Evolutionary conservation across 768 basidiomycete species (phyloP).

Genomic region (Tricholoma hemisulphureum): DNA sequence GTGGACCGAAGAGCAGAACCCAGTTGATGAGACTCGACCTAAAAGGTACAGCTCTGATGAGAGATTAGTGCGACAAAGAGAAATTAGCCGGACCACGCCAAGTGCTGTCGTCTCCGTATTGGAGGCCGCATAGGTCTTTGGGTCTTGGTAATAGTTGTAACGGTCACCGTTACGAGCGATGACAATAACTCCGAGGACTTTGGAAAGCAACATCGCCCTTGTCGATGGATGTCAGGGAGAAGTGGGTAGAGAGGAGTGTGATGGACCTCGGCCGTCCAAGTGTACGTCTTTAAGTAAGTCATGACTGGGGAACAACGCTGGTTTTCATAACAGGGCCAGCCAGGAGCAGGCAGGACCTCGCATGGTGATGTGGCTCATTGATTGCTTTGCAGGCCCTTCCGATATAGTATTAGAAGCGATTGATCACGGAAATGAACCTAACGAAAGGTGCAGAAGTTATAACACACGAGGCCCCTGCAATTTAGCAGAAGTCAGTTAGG

Average conservation of each 20-base stretch:
- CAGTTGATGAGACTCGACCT: slow-evolving; percentile 70
- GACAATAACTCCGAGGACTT: slow-evolving; percentile 76
- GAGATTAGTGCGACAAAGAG: background rate
- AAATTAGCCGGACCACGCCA: slow-evolving; percentile 53
- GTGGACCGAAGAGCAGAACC: slow-evolving; percentile 60
- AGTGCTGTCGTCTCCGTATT: slow-evolving; percentile 73
- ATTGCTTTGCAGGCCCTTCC: slow-evolving; percentile 2
- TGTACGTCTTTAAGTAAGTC: slow-evolving; percentile 11
- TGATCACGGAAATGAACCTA: background rate
- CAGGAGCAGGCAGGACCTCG: slow-evolving; percentile 5
- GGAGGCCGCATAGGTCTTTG: slow-evolving; percentile 58
- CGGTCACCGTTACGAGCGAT: slow-evolving; percentile 81
- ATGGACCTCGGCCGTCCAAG: background rate
- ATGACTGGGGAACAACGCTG: slow-evolving; percentile 2
- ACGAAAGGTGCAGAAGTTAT: background rate
- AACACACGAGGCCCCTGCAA: background rate
- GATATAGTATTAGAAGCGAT: background rate
- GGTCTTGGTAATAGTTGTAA: slow-evolving; percentile 66
- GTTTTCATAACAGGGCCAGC: background rate
- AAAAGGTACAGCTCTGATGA: slow-evolving; percentile 2
- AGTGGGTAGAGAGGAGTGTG: slow-evolving; percentile 17
- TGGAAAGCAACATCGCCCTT: slow-evolving; percentile 42
- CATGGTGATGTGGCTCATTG: slow-evolving; percentile 14
- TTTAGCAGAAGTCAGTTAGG: background rate
- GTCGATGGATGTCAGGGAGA: slow-evolving; percentile 14